Evolutionary conservation across 805 yeast genomes (phyloP).

Genomic region (Cyberlindnera meyerae): DNA sequence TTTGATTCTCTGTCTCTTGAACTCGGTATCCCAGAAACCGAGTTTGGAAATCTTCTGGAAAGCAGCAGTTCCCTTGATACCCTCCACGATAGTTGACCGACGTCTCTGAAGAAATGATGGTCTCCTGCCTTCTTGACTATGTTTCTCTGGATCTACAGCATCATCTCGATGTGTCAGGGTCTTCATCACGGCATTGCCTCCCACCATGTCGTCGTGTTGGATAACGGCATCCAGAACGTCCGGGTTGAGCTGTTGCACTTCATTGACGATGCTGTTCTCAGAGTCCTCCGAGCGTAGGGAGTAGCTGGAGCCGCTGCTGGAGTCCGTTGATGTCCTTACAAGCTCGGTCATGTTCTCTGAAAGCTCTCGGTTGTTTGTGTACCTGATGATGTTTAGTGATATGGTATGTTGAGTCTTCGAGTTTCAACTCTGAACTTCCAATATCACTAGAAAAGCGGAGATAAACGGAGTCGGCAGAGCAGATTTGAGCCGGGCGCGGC

Average conservation of each 20-base stretch:
- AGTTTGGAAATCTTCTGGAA: constrained; percentile 15
- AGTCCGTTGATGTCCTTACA: not conserved
- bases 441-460: no score
- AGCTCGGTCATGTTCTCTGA: not conserved
- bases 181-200: constrained; percentile 3
- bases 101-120: constrained; percentile 5
- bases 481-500: no score
- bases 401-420: no score
- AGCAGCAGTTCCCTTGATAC: constrained; percentile 11
- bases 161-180: constrained; percentile 2
- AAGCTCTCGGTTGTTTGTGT: no score
- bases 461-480: no score
- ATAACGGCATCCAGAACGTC: constrained; percentile 12
- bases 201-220: constrained; percentile 14
- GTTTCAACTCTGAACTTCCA: no score
- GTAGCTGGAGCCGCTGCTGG: not conserved
- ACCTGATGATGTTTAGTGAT: no score
- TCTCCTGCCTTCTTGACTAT: no score
- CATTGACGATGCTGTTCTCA: constrained; percentile 9
- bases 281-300: constrained; percentile 8
- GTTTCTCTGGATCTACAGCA: not conserved
- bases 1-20: constrained; percentile 16
- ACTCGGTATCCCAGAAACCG: constrained; percentile 20
- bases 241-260: constrained; percentile 14
- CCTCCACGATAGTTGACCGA: constrained; percentile 18